Evolutionary conservation across 2,329 filamentous ascomycete genomes (phyloP).

Genomic region (Xylariaceae sp.): DNA sequence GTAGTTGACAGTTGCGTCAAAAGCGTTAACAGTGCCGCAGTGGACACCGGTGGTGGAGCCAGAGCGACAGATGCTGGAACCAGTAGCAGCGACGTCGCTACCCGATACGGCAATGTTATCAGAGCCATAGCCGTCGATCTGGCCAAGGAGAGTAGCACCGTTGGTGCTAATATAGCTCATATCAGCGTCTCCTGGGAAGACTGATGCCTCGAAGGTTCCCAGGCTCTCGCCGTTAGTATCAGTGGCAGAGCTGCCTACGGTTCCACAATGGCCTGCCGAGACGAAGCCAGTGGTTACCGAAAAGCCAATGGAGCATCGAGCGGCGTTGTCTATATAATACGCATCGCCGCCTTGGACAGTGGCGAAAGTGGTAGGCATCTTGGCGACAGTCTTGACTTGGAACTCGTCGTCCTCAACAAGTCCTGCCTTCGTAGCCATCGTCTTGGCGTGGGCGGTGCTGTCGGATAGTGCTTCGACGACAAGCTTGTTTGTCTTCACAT

Average conservation of each 20-base stretch:
- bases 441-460: conserved; percentile 35
- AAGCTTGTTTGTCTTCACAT: conserved; percentile 40
- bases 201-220: conserved; percentile 37
- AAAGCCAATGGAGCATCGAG: conserved; percentile 40
- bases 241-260: conserved; percentile 30
- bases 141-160: conserved; percentile 33
- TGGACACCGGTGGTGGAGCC: conserved; percentile 40
- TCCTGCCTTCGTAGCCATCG: conserved; percentile 37
- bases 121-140: conserved; percentile 35
- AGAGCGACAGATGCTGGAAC: conserved; percentile 40
- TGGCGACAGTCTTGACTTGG: conserved; percentile 34
- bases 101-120: conserved; percentile 35
- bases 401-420: conserved; percentile 34
- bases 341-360: conserved; percentile 36
- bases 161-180: conserved; percentile 37
- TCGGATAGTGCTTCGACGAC: conserved; percentile 36
- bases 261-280: conserved; percentile 40
- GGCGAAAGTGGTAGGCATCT: conserved; percentile 33
- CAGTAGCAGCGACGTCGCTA: conserved; percentile 36
- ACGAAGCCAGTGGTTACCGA: conserved; percentile 41
- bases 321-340: conserved; percentile 34
- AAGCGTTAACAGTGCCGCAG: conserved; percentile 37
- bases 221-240: conserved; percentile 32
- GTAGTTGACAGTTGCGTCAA: conserved; percentile 38
- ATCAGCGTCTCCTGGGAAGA: conserved; percentile 40